Base-by-base conservation (phyloP, 148 eudicot genomes). In the Polygonum maritimum region DNA sequence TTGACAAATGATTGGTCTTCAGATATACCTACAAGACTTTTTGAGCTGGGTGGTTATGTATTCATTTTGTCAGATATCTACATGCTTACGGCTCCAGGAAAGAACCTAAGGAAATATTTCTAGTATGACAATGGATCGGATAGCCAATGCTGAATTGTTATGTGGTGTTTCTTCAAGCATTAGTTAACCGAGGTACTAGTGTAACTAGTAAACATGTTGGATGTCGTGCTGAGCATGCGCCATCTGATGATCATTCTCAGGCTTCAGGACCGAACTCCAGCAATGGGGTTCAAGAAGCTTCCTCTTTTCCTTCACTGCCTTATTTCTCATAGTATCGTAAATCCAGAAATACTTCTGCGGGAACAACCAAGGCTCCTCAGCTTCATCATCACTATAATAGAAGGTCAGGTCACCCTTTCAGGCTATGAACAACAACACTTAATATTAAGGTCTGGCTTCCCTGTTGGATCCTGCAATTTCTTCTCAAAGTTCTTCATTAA, bases 251-350 rank as follows among this genome's bases (percentile, higher is more conserved):
- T 79, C 91, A 87, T 78, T 86, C 73, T 55, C 89, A 83, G 75
- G 87, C 87, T 47, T 19, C 35, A 22, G 65, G 33, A 4, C 33
- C 65, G 22, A 57, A 57, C 10, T 57, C 65, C 65, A 86, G 75
- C 47, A 74, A 78, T 82, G 80, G 82, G 74, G 81, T 85, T 60
- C 83, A 86, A 41, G 85, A 79, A 83, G 94, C 84, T 39, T 84
- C 92, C 63, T 78, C 84, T 54, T 91, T 89, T 60, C 98, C 98
- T 79, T 89, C 94, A 49, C 91, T 89, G 15, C 82, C 87, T 47
- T 80, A 76, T 39, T 84, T 82, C 22, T 80, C 92, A 76, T 81
- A 77, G 80, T 83, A 79, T 38, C 88, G 81, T 73, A 89, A 78
- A 73, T 48, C 96, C 69, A 87, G 79, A 71, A 81, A 78, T 70